Percentiles rank a stretch among this genome's conserved stretches.
phyloP scores from a whole-genome alignment of 1,284 basidiomycete species.

The Afroboletus lepidellus region DNA sequence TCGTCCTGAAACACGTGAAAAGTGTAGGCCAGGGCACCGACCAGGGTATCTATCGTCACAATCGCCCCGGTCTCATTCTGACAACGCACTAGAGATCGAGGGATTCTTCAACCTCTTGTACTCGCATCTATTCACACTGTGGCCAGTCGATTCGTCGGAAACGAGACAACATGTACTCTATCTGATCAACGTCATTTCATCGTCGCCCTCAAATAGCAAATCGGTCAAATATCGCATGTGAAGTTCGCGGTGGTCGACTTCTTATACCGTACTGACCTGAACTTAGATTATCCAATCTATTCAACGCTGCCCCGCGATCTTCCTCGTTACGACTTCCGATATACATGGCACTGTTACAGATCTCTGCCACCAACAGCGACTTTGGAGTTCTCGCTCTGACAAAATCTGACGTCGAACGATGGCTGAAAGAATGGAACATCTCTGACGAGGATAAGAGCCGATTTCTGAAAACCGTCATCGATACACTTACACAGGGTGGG shows the following conservation, averaged over 20 bases:
- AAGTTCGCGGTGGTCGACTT: constrained; percentile 20
- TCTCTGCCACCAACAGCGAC: constrained; percentile 68
- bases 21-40: constrained; percentile 72
- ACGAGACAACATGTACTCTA: constrained; percentile 47
- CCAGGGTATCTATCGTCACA: constrained; percentile 49
- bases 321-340: constrained; percentile 69
- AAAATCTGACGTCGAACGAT: constrained; percentile 63
- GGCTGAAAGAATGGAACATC: constrained; percentile 78
- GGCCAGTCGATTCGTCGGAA: constrained; percentile 53
- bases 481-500: constrained; percentile 57
- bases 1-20: constrained; percentile 62
- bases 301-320: constrained; percentile 75
- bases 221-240: constrained; percentile 72
- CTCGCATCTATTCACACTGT: constrained; percentile 64
- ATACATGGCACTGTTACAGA: constrained; percentile 65
- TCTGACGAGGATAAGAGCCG: constrained; percentile 63
- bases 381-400: constrained; percentile 67
- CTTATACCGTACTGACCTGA: constrained; percentile 3
- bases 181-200: constrained; percentile 56
- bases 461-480: constrained; percentile 70
- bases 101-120: constrained; percentile 84
- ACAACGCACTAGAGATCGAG: constrained; percentile 60
- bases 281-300: constrained; percentile 79
- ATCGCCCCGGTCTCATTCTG: constrained; percentile 2
- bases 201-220: constrained; percentile 50